These are phyloP conservation scores for Syzygium aromaticum DNA, from an alignment of 345 rosid genomes.

Conservation along the genomic window DNA sequence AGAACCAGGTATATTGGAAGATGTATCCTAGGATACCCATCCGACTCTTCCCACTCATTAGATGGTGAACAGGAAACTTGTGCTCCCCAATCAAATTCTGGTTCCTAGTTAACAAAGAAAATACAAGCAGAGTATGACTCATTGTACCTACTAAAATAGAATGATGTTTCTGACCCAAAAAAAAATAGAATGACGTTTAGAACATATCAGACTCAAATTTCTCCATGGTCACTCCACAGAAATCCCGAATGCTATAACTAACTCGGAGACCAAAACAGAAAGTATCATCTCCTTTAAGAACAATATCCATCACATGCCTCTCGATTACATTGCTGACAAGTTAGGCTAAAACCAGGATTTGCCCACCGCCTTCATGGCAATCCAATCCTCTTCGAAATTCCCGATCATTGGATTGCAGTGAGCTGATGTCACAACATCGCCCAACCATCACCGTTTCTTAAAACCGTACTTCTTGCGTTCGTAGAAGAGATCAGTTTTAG, in stretches of 20 bases:
- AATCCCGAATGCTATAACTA: neutral
- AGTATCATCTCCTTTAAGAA: neutral
- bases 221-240: neutral
- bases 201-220: neutral
- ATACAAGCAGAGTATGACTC: neutral
- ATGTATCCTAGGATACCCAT: neutral
- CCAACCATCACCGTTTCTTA: conserved; percentile 18
- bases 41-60: neutral
- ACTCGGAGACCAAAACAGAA: neutral
- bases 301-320: neutral
- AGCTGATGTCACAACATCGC: neutral
- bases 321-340: neutral
- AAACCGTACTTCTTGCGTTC: conserved; percentile 34
- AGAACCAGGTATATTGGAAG: neutral
- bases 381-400: neutral
- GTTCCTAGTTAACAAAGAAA: neutral
- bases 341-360: neutral
- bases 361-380: neutral
- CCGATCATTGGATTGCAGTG: neutral
- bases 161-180: too few species aligned
- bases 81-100: neutral
- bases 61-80: neutral
- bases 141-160: neutral
- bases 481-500: conserved; percentile 27
- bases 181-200: neutral